Base-by-base conservation (phyloP, 1,284 basidiomycete species). In the Gomphus sp. region DNA sequence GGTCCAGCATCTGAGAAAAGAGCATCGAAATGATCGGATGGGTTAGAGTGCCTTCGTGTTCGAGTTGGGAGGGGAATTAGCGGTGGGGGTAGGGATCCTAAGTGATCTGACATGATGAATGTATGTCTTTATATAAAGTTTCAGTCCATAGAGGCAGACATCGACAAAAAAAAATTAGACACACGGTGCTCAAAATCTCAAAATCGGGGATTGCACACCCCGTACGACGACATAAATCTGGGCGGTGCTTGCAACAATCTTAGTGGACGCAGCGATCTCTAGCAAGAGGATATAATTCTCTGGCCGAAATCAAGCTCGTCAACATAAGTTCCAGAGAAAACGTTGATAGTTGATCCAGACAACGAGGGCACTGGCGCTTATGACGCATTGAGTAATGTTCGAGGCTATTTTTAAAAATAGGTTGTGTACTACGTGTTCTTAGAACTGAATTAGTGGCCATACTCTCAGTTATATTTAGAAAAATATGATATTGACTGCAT, bases 21-120 rank as follows among this genome's bases (percentile, higher is more conserved):
- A 41, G 39, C 53, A 25, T 53, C 57, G 12, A 58, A 58, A 22
- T 43, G 51, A 45, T 58, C 57, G n/a, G 50, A 43, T 14, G 57
- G 39, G 18, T 58, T 50, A 25, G 31, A 18, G 11, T 31, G 33
- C 3, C 28, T 11, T 25, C 48, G 28, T 41, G 56, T 2, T 28
- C 28, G 33, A 25, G 57, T 44, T 31, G 57, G 57, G 37, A 58
- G 43, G 6, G 50, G 57, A 22, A 58, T 47, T 34, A 58, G 28
- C 2, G 57, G 57, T n/a, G 57, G 34, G 2, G 36, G 52, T 18
- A 53, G 39, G n/a, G 52, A 41, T 28, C 18, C 34, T 14, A 53
- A 22, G n/a, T 28, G 36, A 25, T 53, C 18, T 37, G 18, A 16
- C 52, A 53, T 39, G 52, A 31, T n/a, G 31, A 11, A 47, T 18